Evolutionary conservation across 169 alveolate species (phyloP).

Genomic region (Cryptosporidium sp.): DNA sequence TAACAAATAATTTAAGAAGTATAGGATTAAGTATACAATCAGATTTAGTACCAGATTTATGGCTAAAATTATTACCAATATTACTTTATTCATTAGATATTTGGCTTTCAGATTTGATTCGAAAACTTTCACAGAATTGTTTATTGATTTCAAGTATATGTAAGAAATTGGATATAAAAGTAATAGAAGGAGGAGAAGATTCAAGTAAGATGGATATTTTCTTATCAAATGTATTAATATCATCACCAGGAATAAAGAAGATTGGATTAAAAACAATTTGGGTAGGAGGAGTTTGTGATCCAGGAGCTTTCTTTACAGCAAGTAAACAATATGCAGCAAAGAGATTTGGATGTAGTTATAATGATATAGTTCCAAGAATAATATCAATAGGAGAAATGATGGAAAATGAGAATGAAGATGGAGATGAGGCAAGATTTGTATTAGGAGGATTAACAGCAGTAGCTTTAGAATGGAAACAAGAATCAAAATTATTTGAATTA

Average conservation of each 20-base stretch:
- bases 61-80: conserved; percentile 23
- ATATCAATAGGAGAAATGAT: conserved; percentile 12
- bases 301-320: conserved; percentile 64
- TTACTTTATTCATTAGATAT: conserved; percentile 13
- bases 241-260: conserved; percentile 16
- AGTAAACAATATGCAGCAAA: conserved; percentile 54
- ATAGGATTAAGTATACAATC: conserved; percentile 43
- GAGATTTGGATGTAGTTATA: conserved; percentile 25
- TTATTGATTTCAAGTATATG: conserved; percentile 2
- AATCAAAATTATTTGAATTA: conserved; percentile 30
- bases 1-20: conserved; percentile 37
- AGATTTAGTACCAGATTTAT: conserved; percentile 41
- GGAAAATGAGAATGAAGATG: neutral
- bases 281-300: conserved; percentile 51
- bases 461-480: conserved; percentile 48
- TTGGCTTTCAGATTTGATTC: conserved; percentile 17
- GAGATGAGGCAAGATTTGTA: conserved; percentile 27
- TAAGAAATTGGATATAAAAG: neutral
- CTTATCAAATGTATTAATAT: neutral
- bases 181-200: neutral
- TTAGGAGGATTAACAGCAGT: conserved; percentile 42
- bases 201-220: conserved; percentile 1
- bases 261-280: conserved; percentile 19
- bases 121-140: conserved; percentile 41
- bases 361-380: conserved; percentile 47